Evolutionary conservation across 2,329 filamentous ascomycete species (phyloP), one percentile per base, ranked within the genome.

Genomic region (Ophiosphaerella korrae): DNA sequence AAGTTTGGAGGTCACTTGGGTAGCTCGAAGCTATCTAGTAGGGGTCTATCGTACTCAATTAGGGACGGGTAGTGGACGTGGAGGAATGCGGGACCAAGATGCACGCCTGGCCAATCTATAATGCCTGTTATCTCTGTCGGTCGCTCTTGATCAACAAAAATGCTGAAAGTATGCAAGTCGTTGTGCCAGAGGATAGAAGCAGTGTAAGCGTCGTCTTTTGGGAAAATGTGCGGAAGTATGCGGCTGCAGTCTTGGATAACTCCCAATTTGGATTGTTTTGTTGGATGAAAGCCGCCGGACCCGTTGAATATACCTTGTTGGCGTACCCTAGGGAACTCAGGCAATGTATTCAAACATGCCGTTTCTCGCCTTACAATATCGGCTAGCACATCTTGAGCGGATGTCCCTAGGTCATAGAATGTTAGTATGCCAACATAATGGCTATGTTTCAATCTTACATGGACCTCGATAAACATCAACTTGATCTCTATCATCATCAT

Each of bases 311-410:
- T 7, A 36, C 45, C 48, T 53, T 45, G 42, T 13, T 44, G 42
- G 12, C 42, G 42, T 13, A 35, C 42, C 5, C 7, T 5, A 11
- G 42, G 42, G 24, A 44, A 44, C 7, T 42, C 11, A n/a, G n/a
- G n/a, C 11, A 44, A 44, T 7, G 8, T 7, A 2, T 56, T 48
- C 7, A 72, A 50, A 52, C 66, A 70, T 16, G 58, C 50, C 14
- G 64, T 63, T 52, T 74, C 71, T 40, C 67, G 64, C 14, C 53
- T 34, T 24, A 58, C n/a, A n/a, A n/a, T n/a, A n/a, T n/a, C n/a
- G n/a, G n/a, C n/a, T n/a, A n/a, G n/a, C n/a, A n/a, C n/a, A n/a
- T n/a, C n/a, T n/a, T n/a, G n/a, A n/a, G n/a, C n/a, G n/a, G n/a
- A n/a, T n/a, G n/a, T n/a, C n/a, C n/a, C n/a, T n/a, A n/a, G n/a